Base-by-base conservation (phyloP, 116 monocot species). In the Dioscorea cayenensis region DNA sequence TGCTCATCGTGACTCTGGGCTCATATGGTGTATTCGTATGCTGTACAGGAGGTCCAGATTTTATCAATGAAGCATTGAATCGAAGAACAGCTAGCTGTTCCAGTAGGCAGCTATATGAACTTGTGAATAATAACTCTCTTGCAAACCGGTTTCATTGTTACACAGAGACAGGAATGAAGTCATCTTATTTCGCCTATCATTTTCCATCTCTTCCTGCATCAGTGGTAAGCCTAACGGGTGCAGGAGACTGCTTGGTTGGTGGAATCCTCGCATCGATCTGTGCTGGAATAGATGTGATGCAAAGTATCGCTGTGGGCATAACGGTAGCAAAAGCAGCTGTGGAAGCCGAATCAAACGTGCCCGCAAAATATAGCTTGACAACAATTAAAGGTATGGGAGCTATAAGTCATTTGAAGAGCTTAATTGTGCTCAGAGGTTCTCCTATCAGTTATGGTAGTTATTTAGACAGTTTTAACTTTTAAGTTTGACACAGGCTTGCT, bases 241-340 rank as follows among this genome's bases (percentile, higher is more conserved):
- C 90, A 48, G 94, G 90, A 17, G 91, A 94, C 76, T 90, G 94
- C 66, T 86, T 94, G 49, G 94, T 94, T 79, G 94, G 81, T 60
- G 90, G 94, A 64, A 77, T 80, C 12, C 74, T 90, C 75, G 80
- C 88, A 51, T 89, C 90, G 0, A 62, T 88, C 37, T 84, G 80
- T 59, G 62, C 43, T 71, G 90, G 94, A 51, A 77, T 90, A 51
- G 81, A 90, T 78, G 28, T 88, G 21, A 75, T 79, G 60, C 83
- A 76, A 66, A 88, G 86, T 68, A 67, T 80, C 9, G 90, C 90
- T 11, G 84, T 88, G 2, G 94, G 86, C 28, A 61, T 86, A 25
- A 77, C 86, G 23, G 74, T 80, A 18, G 94, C 90, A 20, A 94
- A 91, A 76, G 76, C 73, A 58, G 83, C 94, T 35, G 91, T 94